Evolutionary conservation across 148 eudicot species (phyloP).

Genomic region (Polygonum maritimum): DNA sequence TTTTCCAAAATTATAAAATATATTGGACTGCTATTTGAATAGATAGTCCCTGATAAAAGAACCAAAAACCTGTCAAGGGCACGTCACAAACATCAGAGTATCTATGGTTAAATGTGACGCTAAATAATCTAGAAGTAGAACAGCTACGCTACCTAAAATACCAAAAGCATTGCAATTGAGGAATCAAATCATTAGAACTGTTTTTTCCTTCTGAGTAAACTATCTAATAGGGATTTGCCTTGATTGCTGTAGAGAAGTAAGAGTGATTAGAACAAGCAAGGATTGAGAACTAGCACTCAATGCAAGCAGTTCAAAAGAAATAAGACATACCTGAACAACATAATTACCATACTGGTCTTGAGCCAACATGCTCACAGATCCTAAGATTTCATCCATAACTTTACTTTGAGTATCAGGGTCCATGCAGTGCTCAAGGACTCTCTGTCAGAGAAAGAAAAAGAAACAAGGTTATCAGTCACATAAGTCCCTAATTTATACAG

Average conservation of each 20-base stretch:
- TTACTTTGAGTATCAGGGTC: constrained; percentile 75
- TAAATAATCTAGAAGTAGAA: not conserved
- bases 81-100: too few species aligned
- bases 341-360: constrained; percentile 99
- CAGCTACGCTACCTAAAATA: not conserved
- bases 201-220: not conserved
- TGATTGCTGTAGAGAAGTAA: not conserved
- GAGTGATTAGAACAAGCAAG: not conserved
- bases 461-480: not conserved
- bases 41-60: not conserved
- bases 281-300: not conserved
- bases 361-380: constrained; percentile 86
- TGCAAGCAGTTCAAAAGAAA: constrained; percentile 1
- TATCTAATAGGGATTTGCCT: not conserved
- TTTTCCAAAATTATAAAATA: not conserved
- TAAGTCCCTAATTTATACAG: not conserved
- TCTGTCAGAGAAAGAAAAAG: constrained; percentile 32
- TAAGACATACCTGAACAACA: constrained; percentile 79
- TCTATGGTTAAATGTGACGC: not conserved
- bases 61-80: not conserved
- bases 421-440: constrained; percentile 86
- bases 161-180: not conserved
- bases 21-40: not conserved
- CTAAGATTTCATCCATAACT: constrained; percentile 91
- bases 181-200: not conserved